Evolutionary conservation across 2,329 filamentous ascomycete species (phyloP).

Genomic region (Aspergillus sp.): DNA sequence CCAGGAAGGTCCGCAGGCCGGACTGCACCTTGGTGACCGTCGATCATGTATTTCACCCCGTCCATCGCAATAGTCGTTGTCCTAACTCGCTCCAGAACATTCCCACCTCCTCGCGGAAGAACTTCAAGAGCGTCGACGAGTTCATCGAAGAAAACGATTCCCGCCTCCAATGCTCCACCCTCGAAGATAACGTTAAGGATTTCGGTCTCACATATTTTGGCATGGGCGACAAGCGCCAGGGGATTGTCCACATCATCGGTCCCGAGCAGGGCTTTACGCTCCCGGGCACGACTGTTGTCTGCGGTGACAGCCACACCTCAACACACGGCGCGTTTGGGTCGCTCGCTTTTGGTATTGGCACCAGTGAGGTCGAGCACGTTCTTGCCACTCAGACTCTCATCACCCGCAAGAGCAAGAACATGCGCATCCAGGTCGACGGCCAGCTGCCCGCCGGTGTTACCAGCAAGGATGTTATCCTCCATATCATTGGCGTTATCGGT

Average conservation of each 20-base stretch:
- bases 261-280: conserved; percentile 98
- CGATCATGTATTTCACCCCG: conserved; percentile 65
- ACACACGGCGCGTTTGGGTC: conserved; percentile 95
- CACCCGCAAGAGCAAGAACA: conserved; percentile 94
- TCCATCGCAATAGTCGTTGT: conserved; percentile 6
- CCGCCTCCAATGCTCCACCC: conserved; percentile 82
- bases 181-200: conserved; percentile 95
- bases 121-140: conserved; percentile 82
- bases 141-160: conserved; percentile 96
- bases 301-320: conserved; percentile 95
- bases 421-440: conserved; percentile 92
- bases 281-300: conserved; percentile 91
- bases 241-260: conserved; percentile 96
- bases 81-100: conserved; percentile 58
- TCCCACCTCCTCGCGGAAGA: conserved; percentile 81
- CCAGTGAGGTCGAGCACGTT: conserved; percentile 96
- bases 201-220: conserved; percentile 97
- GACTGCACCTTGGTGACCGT: conserved; percentile 96
- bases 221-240: conserved; percentile 89
- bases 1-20: conserved; percentile 77
- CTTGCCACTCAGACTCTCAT: conserved; percentile 92
- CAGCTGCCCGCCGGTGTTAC: conserved; percentile 82
- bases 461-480: conserved; percentile 89
- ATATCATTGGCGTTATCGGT: conserved; percentile 87
- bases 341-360: conserved; percentile 93